Base-by-base conservation (phyloP, 1,139 yeast genomes). In the Protomyces macrosporus region DNA sequence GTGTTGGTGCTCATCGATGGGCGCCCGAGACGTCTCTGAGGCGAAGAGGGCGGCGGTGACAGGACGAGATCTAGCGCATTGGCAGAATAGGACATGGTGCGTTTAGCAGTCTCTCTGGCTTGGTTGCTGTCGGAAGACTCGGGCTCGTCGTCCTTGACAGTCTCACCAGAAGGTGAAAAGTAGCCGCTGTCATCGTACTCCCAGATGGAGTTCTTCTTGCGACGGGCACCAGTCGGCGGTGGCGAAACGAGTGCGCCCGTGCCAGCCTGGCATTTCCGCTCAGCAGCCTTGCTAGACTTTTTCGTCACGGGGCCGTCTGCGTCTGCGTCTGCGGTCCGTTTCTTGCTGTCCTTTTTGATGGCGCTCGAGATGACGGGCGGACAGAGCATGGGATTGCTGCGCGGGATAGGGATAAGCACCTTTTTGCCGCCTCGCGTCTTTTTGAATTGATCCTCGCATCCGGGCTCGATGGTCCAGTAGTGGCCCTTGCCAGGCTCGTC, bases 401-500 rank as follows among this genome's bases (percentile, higher is more conserved):
- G 16, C 6, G 48, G 48, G 16, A 42, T 42, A n/a, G 48, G 48
- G 33, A 42, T 42, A 30, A 42, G 48, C 32, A 42, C 48, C 53
- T 58, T 58, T 42, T 55, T 55, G 48, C 66, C 55, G 37, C 45
- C 51, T 36, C 70, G 66, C 14, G 83, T 84, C 72, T 85, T 88
- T 71, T 88, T 80, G 72, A 93, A 93, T 74, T 87, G 90, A 68
- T 84, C 84, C 74, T 91, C 97, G 72, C 81, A 84, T 3, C 96
- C 97, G 32, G 83, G 79, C 67, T 87, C 90, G 63, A 93, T 89
- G 70, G 88, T 85, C 98, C 98, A 95, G 75, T 87, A 93, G 76
- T 91, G 96, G 40, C 98, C 98, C 76, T 93, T 93, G 5, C 98
- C 98, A 3, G 81, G 80, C 58, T 77, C 80, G 74, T 89, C 96